Conservation (phyloP, 2,329 filamentous ascomycete genomes). For the Botrytis porri region DNA sequence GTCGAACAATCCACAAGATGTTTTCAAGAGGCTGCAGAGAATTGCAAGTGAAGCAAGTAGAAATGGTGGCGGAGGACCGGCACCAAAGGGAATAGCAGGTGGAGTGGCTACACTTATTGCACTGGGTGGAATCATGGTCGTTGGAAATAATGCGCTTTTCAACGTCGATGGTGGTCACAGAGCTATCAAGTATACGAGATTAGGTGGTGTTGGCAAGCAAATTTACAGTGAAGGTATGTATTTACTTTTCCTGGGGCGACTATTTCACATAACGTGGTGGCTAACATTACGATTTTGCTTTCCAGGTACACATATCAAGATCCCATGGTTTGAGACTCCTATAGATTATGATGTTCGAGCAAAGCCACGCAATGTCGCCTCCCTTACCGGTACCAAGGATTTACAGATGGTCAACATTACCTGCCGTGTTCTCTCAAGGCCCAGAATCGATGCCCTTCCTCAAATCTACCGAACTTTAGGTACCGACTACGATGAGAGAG, state of each 20-base stretch:
- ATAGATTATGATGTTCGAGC: constrained; percentile 97
- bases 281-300: constrained; percentile 23
- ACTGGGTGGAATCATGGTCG: constrained; percentile 51
- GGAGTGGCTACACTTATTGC: constrained; percentile 53
- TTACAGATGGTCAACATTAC: constrained; percentile 99
- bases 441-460: constrained; percentile 81
- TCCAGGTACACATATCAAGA: constrained; percentile 82
- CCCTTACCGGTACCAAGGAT: constrained; percentile 97
- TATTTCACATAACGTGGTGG: not conserved
- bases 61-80: constrained; percentile 40
- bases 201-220: constrained; percentile 91
- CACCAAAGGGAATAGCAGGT: constrained; percentile 51
- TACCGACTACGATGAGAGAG: constrained; percentile 93
- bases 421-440: constrained; percentile 94
- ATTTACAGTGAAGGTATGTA: constrained; percentile 87
- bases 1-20: constrained; percentile 57
- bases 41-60: constrained; percentile 55
- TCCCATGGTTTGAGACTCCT: constrained; percentile 97
- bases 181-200: constrained; percentile 94
- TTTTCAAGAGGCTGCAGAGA: constrained; percentile 61
- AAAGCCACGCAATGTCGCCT: constrained; percentile 93
- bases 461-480: constrained; percentile 97
- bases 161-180: constrained; percentile 97
- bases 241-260: not conserved
- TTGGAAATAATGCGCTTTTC: constrained; percentile 60